A percentile compares a stretch with the other conserved stretches of the same genome.
Conservation (phyloP, 2,329 filamentous ascomycete genomes). For the Fusarium sp. region DNA sequence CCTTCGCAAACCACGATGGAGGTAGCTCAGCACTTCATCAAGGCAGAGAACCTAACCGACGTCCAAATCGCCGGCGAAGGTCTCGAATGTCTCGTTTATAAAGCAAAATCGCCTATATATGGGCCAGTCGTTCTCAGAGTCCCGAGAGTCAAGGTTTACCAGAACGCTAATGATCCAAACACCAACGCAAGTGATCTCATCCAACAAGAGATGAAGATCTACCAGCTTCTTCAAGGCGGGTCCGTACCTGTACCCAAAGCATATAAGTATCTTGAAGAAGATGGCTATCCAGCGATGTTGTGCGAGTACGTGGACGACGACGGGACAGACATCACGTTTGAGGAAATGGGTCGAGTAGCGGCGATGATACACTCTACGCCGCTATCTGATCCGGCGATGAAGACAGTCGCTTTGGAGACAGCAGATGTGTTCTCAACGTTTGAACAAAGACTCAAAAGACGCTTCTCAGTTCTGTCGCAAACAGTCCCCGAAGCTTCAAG, state of each 20-base stretch:
- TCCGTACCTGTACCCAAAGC: neutral
- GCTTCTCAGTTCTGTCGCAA: neutral
- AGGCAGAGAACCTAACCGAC: neutral
- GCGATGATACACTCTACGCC: neutral
- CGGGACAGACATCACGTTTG: neutral
- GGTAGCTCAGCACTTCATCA: neutral
- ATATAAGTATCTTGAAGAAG: constrained; percentile 3
- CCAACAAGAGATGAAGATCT: constrained; percentile 2
- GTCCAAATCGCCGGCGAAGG: constrained; percentile 1
- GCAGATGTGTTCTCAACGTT: neutral
- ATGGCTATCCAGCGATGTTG: constrained; percentile 3
- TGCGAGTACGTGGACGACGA: constrained; percentile 16
- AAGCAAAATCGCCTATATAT: neutral
- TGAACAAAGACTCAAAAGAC: constrained; percentile 5
- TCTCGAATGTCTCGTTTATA: constrained; percentile 14
- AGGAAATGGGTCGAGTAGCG: constrained; percentile 11
- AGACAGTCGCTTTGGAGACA: neutral
- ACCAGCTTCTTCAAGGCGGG: neutral
- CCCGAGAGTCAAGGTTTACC: constrained; percentile 7
- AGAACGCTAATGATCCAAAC: neutral
- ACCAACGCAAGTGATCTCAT: neutral
- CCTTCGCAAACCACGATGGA: neutral
- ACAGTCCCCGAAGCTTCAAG: neutral
- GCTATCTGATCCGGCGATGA: accelerated
- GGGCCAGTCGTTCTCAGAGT: constrained; percentile 2